These are phyloP conservation scores for Calonectria pseudoreteaudii DNA, from an alignment of 2,329 filamentous ascomycete genomes.

Conservation along the genomic window DNA sequence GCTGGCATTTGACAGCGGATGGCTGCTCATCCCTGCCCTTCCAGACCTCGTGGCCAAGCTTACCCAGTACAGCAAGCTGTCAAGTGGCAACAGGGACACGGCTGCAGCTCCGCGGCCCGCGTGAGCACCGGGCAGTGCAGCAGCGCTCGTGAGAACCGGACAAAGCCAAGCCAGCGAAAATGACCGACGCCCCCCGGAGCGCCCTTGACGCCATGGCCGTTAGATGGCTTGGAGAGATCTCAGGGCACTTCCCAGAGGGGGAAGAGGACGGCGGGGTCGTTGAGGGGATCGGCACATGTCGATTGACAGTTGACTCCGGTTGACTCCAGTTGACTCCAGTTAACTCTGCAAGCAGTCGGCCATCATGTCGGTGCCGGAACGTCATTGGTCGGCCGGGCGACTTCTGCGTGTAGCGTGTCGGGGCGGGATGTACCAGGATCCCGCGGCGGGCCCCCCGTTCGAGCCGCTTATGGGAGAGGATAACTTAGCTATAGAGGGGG, in stretches of 20 bases:
- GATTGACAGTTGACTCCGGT: background rate
- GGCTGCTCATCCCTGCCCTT: background rate
- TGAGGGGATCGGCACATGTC: background rate
- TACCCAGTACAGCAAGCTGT: constrained; percentile 5
- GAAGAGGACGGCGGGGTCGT: background rate
- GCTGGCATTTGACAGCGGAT: constrained; percentile 11
- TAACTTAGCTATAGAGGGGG: background rate
- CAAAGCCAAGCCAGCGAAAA: background rate
- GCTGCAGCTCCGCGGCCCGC: constrained; percentile 13
- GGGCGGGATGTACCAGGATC: constrained; percentile 14
- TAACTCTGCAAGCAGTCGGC: constrained; percentile 17
- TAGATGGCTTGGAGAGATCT: background rate
- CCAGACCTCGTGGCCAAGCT: constrained; percentile 1
- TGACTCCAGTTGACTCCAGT: background rate
- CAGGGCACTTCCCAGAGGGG: background rate
- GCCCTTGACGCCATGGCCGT: background rate
- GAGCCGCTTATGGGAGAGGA: background rate
- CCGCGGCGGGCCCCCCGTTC: constrained; percentile 17
- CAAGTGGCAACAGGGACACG: constrained; percentile 1
- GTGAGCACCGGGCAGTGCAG: constrained; percentile 9
- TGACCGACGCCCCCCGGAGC: background rate
- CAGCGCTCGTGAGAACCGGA: background rate
- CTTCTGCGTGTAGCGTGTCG: background rate
- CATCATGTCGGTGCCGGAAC: constrained; percentile 31
- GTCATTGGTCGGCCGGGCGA: constrained; percentile 28